Evolutionary conservation across 208 protist genomes (phyloP).

Genomic region (Trypanosoma platydactyli): DNA sequence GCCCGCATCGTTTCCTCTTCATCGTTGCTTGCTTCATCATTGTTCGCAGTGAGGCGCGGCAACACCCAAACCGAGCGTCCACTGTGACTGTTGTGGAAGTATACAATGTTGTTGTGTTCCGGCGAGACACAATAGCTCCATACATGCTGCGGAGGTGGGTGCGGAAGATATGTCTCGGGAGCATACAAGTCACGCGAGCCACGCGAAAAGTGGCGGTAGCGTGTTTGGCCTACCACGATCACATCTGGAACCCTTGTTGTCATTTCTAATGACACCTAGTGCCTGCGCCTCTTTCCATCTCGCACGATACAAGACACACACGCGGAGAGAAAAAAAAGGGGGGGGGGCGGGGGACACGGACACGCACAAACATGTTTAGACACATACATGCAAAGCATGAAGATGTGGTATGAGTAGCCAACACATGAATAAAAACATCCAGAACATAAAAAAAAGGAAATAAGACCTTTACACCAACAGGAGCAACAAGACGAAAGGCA

Average conservation of each 20-base stretch:
- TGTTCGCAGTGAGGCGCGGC: conserved; percentile 38
- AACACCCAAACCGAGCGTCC: conserved; percentile 63
- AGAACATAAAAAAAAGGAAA: not conserved
- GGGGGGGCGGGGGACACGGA: no score
- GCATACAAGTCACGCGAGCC: conserved; percentile 53
- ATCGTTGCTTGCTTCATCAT: not conserved
- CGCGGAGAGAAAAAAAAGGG: no score
- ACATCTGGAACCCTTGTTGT: conserved; percentile 38
- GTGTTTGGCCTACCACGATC: conserved; percentile 51
- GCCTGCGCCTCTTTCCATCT: not conserved
- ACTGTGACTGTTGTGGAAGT: conserved; percentile 51
- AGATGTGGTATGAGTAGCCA: not conserved
- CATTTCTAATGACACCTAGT: conserved; percentile 2
- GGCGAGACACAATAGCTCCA: conserved; percentile 60
- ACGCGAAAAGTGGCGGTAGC: conserved; percentile 46
- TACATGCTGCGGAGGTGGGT: conserved; percentile 29
- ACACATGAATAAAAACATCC: not conserved
- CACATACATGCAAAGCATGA: no score
- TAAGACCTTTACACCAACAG: not conserved
- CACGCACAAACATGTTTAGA: no score
- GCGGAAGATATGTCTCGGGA: conserved; percentile 35
- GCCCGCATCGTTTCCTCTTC: conserved; percentile 15
- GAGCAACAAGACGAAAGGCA: conserved; percentile 5
- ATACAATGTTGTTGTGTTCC: conserved; percentile 57
- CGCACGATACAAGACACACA: no score